Evolutionary conservation across 1,284 basidiomycete genomes (phyloP).

Genomic region (Naganishia sp.): DNA sequence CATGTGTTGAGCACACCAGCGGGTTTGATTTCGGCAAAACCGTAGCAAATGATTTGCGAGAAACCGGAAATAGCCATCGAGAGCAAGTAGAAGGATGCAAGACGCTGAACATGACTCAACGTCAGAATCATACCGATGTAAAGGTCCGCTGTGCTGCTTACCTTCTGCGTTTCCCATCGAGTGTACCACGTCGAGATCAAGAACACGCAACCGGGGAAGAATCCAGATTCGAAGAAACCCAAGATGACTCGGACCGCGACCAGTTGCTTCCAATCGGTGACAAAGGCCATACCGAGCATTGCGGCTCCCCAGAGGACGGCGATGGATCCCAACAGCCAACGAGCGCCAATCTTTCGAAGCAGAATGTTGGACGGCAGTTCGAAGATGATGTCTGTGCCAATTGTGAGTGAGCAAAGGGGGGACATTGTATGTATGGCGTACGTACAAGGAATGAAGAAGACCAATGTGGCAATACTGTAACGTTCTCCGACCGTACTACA

Average conservation of each 20-base stretch:
- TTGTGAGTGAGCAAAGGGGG: background rate
- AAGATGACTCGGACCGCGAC: conserved; percentile 53
- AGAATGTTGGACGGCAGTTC: conserved; percentile 45
- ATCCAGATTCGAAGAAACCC: conserved; percentile 50
- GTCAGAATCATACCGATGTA: background rate
- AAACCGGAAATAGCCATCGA: conserved; percentile 52
- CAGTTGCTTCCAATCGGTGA: conserved; percentile 47
- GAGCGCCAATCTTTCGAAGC: conserved; percentile 50
- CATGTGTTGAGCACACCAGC: conserved; percentile 42
- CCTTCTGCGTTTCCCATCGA: conserved; percentile 52
- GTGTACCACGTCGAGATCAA: conserved; percentile 58
- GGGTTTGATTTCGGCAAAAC: conserved; percentile 40
- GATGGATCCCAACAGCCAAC: conserved; percentile 47
- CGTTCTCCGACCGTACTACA: conserved; percentile 45
- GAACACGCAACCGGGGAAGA: conserved; percentile 52
- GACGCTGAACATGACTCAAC: background rate
- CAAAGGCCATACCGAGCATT: conserved; percentile 52
- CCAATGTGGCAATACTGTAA: conserved; percentile 48
- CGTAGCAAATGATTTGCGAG: conserved; percentile 55
- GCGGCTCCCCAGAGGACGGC: conserved; percentile 51
- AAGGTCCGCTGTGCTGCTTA: background rate
- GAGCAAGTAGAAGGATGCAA: conserved; percentile 36
- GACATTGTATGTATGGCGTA: background rate
- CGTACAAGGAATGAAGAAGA: conserved; percentile 50
- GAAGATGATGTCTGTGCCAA: conserved; percentile 50